phyloP scores from a whole-genome alignment of 2,329 filamentous ascomycete genomes.

The Setomelanomma holmii region DNA sequence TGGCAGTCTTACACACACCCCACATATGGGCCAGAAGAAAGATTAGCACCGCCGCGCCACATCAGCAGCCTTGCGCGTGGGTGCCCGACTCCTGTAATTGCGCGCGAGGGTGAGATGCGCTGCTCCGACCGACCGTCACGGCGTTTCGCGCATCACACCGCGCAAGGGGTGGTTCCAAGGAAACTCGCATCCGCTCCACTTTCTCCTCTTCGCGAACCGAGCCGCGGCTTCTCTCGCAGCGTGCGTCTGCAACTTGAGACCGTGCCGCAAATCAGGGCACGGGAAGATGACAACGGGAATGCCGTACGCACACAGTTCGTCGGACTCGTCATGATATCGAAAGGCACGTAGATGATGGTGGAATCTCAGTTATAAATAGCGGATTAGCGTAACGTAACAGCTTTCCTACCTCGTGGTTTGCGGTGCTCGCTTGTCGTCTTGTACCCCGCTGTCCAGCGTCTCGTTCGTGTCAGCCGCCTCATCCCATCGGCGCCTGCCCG shows the following conservation, averaged over 20 bases:
- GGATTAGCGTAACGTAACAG: constrained; percentile 19
- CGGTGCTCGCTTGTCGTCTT: constrained; percentile 14
- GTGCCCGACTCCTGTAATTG: background rate
- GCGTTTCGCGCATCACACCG: background rate
- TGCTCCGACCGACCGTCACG: constrained; percentile 4
- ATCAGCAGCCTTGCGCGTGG: background rate
- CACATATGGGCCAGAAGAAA: background rate
- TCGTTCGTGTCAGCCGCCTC: constrained; percentile 9
- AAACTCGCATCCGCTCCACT: background rate
- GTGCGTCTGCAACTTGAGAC: too few species aligned
- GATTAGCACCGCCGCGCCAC: background rate
- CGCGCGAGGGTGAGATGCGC: background rate
- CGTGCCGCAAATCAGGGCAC: too few species aligned
- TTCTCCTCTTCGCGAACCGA: constrained; percentile 1
- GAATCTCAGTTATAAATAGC: constrained; percentile 13
- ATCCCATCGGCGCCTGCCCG: constrained; percentile 2
- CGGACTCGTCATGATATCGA: background rate
- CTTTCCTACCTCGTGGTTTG: constrained; percentile 20
- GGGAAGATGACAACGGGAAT: too few species aligned
- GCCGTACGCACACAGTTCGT: too few species aligned
- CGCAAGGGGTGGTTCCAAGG: background rate
- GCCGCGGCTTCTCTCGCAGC: background rate
- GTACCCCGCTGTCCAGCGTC: constrained; percentile 14
- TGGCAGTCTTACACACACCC: background rate
- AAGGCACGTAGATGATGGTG: background rate